Evolutionary conservation across 225 moss, liverwort and hornwort species (phyloP).

Genomic region (Lunularia cruciata): DNA sequence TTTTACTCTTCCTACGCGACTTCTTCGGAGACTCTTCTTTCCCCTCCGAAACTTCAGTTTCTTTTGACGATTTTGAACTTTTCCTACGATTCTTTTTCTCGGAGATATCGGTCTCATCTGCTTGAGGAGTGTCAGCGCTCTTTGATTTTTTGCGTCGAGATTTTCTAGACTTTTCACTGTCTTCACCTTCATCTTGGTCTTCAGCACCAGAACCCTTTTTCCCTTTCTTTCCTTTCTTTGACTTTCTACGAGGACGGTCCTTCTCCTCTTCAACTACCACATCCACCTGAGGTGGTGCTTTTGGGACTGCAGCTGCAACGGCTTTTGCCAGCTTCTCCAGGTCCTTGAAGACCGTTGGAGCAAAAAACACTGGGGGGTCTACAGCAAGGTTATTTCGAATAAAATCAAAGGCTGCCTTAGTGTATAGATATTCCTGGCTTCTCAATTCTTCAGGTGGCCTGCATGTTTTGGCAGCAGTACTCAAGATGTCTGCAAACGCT

Average conservation of each 20-base stretch:
- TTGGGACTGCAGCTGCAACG: not conserved
- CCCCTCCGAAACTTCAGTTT: not conserved
- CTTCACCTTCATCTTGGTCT: not conserved
- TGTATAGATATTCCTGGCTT: conserved; percentile 55
- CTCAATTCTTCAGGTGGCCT: conserved; percentile 51
- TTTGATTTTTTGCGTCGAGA: conserved; percentile 14
- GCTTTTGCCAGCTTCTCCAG: conserved; percentile 50
- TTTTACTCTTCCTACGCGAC: not conserved
- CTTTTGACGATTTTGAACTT: not conserved
- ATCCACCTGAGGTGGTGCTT: conserved; percentile 15
- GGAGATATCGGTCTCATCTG: not conserved
- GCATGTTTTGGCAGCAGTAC: conserved; percentile 47
- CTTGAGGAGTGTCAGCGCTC: not conserved
- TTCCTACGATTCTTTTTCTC: conserved; percentile 6
- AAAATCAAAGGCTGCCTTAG: conserved; percentile 63
- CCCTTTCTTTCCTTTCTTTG: conserved; percentile 17
- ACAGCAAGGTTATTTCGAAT: conserved; percentile 53
- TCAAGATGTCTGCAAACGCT: conserved; percentile 52
- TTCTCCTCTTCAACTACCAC: conserved; percentile 17
- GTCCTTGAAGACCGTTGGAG: conserved; percentile 49
- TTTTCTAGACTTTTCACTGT: not conserved
- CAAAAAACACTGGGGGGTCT: conserved; percentile 66
- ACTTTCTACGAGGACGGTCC: not conserved
- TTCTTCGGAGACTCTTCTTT: conserved; percentile 14
- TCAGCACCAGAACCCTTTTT: not conserved